Evolutionary conservation across 2,329 filamentous ascomycete genomes (phyloP), one percentile per base, ranked within the genome.

Genomic region (Alternaria burnsii): DNA sequence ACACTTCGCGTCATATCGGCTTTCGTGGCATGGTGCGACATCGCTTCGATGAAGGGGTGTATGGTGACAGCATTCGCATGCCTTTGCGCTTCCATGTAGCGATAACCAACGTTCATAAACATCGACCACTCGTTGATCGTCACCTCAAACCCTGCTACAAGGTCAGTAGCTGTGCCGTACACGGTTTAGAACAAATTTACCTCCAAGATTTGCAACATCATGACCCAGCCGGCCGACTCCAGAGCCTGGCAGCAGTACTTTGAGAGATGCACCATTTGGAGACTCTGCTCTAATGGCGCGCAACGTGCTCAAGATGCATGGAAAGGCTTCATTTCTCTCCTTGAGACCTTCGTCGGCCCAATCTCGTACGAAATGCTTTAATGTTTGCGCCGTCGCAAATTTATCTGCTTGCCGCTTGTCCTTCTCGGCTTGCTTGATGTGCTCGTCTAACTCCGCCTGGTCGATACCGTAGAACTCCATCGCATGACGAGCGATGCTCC

Each of bases 361-460:
- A 67, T 88, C 86, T 5, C 86, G 79, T 3, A 87, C 84, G 58
- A 83, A 84, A 64, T 88, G 86, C 68, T 87, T 88, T 53, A 88
- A 67, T 0, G 84, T 80, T 65, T 88, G 86, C 0, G 81, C 79
- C 0, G 86, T 80, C 34, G 83, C 82, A 2, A 82, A 78, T 5
- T 79, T 80, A 22, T 87, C 85, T 1, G 81, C 79, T 12, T 58
- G 46, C 3, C 66, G 56, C 0, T 70, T 65, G 20, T 74, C 76
- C 1, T 80, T 79, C 0, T 76, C 71, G 1, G 80, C 76, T 1
- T 80, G 77, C 0, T 78, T 74, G 5, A 79, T 76, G 47, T 81
- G 83, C 0, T 75, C 71, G 4, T 82, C 72, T 0, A 88, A 72
- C 63, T 87, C 85, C 1, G 74, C 55, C 5, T 77, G 70, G 0